A percentile compares a stretch with the other conserved stretches of the same genome.
Evolutionary conservation across 805 yeast species (phyloP).

Genomic region (Candida sithepensis): DNA sequence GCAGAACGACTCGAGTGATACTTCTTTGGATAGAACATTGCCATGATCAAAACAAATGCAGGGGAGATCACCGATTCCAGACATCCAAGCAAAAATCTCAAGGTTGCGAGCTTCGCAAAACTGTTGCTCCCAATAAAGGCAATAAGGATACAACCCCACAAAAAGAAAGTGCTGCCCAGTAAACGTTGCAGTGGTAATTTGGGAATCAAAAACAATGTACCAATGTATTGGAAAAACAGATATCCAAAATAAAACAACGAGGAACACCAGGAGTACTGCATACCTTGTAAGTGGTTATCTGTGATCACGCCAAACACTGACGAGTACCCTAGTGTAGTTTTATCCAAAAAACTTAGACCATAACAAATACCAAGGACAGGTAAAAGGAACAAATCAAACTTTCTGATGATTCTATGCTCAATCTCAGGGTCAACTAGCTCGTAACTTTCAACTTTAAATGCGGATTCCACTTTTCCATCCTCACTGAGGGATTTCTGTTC

Average conservation of each 20-base stretch:
- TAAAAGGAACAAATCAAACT: constrained; percentile 45
- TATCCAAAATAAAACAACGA: constrained; percentile 49
- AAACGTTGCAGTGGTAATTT: constrained; percentile 52
- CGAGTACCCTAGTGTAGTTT: constrained; percentile 47
- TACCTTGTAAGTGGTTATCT: constrained; percentile 45
- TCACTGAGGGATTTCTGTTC: constrained; percentile 1
- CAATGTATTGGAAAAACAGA: constrained; percentile 47
- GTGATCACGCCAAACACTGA: constrained; percentile 50
- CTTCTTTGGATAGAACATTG: constrained; percentile 24
- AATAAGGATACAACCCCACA: constrained; percentile 58
- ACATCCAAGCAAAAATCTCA: constrained; percentile 41
- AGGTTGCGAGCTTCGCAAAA: constrained; percentile 38
- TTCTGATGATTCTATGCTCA: constrained; percentile 21
- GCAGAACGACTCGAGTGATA: constrained; percentile 22
- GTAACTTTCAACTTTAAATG: background rate
- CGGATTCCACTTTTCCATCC: constrained; percentile 2
- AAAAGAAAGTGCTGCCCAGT: constrained; percentile 40
- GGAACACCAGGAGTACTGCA: constrained; percentile 30
- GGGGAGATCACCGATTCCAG: constrained; percentile 40
- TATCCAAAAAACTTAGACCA: constrained; percentile 55
- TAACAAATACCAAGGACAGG: constrained; percentile 47
- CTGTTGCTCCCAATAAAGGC: constrained; percentile 43
- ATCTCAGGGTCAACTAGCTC: constrained; percentile 9
- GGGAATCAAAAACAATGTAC: constrained; percentile 47
- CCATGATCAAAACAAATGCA: constrained; percentile 30